A percentile compares a stretch with the other conserved stretches of the same genome.
phyloP scores from a whole-genome alignment of 805 yeast species.

The Saccharomycopsis sp. region DNA sequence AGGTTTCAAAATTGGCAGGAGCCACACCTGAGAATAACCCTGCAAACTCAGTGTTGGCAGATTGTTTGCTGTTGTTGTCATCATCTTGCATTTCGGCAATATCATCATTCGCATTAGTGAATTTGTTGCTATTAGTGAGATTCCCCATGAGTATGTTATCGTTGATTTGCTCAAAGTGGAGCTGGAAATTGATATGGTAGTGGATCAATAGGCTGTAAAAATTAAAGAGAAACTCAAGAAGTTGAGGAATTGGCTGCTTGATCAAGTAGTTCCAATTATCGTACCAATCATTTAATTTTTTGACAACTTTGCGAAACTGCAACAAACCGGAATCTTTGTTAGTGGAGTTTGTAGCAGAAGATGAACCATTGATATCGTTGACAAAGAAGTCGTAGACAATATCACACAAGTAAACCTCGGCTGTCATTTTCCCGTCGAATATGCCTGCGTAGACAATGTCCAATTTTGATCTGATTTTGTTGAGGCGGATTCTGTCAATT shows the following conservation, averaged over 20 bases:
- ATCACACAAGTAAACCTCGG: conserved; percentile 35
- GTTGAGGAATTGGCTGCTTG: conserved; percentile 47
- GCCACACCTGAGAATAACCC: not conserved
- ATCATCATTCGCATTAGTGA: not conserved
- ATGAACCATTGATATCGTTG: not conserved
- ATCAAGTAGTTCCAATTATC: conserved; percentile 46
- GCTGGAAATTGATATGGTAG: conserved; percentile 26
- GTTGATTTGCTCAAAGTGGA: conserved; percentile 5
- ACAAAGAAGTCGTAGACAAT: conserved; percentile 18
- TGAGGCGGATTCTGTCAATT: conserved; percentile 39
- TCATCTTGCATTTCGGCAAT: not conserved
- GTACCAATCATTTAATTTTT: conserved; percentile 35
- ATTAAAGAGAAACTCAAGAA: conserved; percentile 46
- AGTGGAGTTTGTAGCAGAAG: not conserved
- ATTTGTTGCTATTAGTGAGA: too few species aligned
- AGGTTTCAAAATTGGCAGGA: conserved; percentile 11
- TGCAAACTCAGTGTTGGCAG: not conserved
- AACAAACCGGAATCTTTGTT: not conserved
- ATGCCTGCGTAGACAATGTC: conserved; percentile 43
- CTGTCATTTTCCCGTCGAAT: conserved; percentile 51
- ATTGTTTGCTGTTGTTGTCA: not conserved
- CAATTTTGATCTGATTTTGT: conserved; percentile 38
- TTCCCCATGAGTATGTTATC: conserved; percentile 2
- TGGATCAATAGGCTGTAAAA: conserved; percentile 36
- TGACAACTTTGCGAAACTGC: conserved; percentile 25